These are phyloP conservation scores for Cavenderia fasciculata DNA, from an alignment of 78 protist genomes.

Conservation along the genomic window DNA sequence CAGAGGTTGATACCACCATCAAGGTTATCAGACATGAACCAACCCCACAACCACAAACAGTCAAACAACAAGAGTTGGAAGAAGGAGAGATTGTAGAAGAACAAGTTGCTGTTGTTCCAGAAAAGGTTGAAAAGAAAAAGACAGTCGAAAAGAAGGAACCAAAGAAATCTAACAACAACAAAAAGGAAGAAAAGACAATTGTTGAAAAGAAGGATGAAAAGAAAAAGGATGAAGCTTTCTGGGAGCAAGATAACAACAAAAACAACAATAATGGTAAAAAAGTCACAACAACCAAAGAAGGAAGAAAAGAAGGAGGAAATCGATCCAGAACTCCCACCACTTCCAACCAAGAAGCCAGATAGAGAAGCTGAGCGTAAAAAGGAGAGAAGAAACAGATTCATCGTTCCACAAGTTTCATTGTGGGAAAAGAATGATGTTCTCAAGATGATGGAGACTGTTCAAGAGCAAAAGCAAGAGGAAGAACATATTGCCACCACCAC, in stretches of 20 bases:
- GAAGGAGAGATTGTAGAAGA: not conserved
- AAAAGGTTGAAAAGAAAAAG: not conserved
- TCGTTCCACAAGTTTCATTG: too few species aligned
- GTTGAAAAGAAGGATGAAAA: constrained; percentile 6
- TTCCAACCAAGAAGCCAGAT: not conserved
- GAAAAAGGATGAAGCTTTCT: not conserved
- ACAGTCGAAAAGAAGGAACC: not conserved
- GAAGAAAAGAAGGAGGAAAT: not conserved
- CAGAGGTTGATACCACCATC: not conserved
- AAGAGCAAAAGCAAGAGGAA: too few species aligned
- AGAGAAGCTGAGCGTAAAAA: not conserved
- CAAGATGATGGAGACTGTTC: constrained; percentile 10
- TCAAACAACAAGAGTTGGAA: not conserved
- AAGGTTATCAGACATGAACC: not conserved
- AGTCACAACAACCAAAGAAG: not conserved
- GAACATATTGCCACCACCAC: too few species aligned
- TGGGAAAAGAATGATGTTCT: too few species aligned
- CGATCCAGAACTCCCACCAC: not conserved
- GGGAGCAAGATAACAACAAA: not conserved
- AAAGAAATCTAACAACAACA: not conserved
- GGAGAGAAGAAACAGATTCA: not conserved
- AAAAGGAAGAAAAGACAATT: not conserved
- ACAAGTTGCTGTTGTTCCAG: constrained; percentile 12
- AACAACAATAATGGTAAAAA: not conserved
- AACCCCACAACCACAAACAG: not conserved